Evolutionary conservation across 1,139 yeast species (phyloP).

Genomic region (Hyphopichia buzzinii): DNA sequence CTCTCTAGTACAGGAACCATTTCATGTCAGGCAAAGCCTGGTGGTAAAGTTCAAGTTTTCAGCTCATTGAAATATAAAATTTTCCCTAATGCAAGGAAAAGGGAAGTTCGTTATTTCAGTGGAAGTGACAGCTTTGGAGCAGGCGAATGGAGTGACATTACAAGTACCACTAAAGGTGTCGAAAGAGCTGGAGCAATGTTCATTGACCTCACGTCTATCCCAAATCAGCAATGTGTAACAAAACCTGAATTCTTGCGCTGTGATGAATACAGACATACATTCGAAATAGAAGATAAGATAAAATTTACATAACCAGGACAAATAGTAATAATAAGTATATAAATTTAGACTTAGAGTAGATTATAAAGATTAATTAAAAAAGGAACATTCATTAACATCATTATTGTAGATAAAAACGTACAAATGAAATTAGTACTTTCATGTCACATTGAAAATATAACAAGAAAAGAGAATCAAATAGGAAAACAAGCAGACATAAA

Average conservation of each 20-base stretch:
- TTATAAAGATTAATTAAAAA: conserved; percentile 3
- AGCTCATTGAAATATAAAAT: conserved; percentile 10
- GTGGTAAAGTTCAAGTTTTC: conserved; percentile 18
- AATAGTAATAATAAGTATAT: conserved; percentile 4
- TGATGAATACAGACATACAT: conserved; percentile 4
- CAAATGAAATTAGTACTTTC: not conserved
- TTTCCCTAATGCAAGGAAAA: conserved; percentile 16
- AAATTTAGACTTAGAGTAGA: conserved; percentile 3
- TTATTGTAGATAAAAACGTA: conserved; percentile 5
- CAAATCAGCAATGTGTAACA: conserved; percentile 18
- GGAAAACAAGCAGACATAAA: not conserved
- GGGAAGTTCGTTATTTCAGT: conserved; percentile 8
- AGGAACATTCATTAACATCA: conserved; percentile 8
- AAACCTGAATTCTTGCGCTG: conserved; percentile 12
- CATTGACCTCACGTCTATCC: conserved; percentile 11
- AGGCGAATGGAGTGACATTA: conserved; percentile 10
- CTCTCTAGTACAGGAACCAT: conserved; percentile 13
- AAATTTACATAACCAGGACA: conserved; percentile 1
- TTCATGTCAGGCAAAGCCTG: conserved; percentile 15
- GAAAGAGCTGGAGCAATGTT: conserved; percentile 15
- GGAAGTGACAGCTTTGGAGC: conserved; percentile 6
- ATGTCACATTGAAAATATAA: too few relatives aligned
- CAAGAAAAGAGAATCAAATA: not conserved
- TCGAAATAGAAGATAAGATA: conserved; percentile 2
- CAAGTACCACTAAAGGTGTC: not conserved